Evolutionary conservation across 2,329 filamentous ascomycete genomes (phyloP), one percentile per base, ranked within the genome.

Genomic region (Botryotinia narcissicola): DNA sequence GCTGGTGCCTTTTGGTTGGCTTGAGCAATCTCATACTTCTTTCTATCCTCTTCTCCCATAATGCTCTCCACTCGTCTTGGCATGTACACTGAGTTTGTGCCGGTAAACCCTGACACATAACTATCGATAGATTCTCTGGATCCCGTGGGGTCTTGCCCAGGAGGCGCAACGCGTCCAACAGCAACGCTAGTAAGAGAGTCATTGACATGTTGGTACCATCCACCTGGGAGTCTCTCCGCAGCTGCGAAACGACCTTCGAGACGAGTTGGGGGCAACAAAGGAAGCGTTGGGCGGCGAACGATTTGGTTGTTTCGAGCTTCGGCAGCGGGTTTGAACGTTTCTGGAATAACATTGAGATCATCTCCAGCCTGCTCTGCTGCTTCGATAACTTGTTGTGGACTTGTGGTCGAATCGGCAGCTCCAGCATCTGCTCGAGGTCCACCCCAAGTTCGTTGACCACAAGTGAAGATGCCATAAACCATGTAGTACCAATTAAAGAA

Each of bases 401-500:
- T 94, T 0, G 91, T 96, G 74, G 89, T 85, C 20, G 87, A 85
- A 81, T 97, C 92, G 4, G 95, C 95, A 59, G 90, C 87, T 44
- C 92, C 93, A 0, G 95, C 95, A 82, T 98, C 95, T 2, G 94
- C 94, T 79, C 95, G 89, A 18, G 95, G 96, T 0, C 95, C 95
- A 77, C 95, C 95, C 95, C 96, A 99, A 1, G 95, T 98, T 76
- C 95, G 88, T 81, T 97, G 94, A 32, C 95, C 94, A 44, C 95
- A 94, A 0, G 95, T 98, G 48, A 78, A 79, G 18, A 78, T 78
- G n/a, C 77, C 78, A 62, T 79, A 78, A 7, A 77, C 76, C 92
- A 98, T 97, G 84, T 98, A 98, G 74, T 94, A 89, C 95, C 95
- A 98, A 83, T 98, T 98, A 87, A 98, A 95, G 81, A 98, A 97